Conservation (phyloP, 1,139 yeast genomes). For the Yamadazyma mexicana region DNA sequence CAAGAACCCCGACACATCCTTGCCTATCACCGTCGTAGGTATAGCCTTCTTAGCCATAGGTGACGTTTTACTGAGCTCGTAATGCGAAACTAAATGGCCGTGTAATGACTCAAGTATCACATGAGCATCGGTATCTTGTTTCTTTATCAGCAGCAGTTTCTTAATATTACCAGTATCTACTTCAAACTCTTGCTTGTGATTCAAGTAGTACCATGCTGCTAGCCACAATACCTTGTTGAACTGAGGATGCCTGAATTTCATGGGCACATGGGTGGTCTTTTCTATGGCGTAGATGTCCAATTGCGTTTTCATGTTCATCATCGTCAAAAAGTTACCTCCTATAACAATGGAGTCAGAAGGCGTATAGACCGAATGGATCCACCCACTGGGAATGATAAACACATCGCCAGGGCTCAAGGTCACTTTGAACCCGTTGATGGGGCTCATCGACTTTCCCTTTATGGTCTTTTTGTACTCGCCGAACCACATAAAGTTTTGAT, state of each 20-base stretch:
- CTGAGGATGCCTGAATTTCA: slow-evolving; percentile 74
- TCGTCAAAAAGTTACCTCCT: slow-evolving; percentile 83
- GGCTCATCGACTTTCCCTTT: slow-evolving; percentile 24
- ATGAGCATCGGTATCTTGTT: slow-evolving; percentile 9
- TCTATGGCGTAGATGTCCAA: slow-evolving; percentile 64
- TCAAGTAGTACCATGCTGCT: slow-evolving; percentile 46
- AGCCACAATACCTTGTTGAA: slow-evolving; percentile 74
- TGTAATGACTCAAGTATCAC: slow-evolving; percentile 6
- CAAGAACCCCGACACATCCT: slow-evolving; percentile 21
- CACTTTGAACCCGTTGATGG: slow-evolving; percentile 61
- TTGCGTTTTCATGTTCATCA: slow-evolving; percentile 62
- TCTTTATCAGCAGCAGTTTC: slow-evolving; percentile 12
- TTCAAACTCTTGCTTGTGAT: slow-evolving; percentile 24
- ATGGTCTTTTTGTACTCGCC: slow-evolving; percentile 45
- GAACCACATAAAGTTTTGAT: slow-evolving; percentile 68
- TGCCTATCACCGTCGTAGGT: slow-evolving; percentile 27
- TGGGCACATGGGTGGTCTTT: slow-evolving; percentile 66
- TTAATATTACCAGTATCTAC: slow-evolving; percentile 18
- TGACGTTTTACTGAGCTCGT: slow-evolving; percentile 27
- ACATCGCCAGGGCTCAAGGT: slow-evolving; percentile 69
- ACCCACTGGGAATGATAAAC: slow-evolving; percentile 83
- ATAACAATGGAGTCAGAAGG: slow-evolving; percentile 79
- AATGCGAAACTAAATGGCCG: slow-evolving; percentile 25
- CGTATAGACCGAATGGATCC: slow-evolving; percentile 91
- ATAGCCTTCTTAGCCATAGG: slow-evolving; percentile 29